These are phyloP conservation scores for Aspergillus japonicus DNA, from an alignment of 2,329 filamentous ascomycete species.

Conservation along the genomic window DNA sequence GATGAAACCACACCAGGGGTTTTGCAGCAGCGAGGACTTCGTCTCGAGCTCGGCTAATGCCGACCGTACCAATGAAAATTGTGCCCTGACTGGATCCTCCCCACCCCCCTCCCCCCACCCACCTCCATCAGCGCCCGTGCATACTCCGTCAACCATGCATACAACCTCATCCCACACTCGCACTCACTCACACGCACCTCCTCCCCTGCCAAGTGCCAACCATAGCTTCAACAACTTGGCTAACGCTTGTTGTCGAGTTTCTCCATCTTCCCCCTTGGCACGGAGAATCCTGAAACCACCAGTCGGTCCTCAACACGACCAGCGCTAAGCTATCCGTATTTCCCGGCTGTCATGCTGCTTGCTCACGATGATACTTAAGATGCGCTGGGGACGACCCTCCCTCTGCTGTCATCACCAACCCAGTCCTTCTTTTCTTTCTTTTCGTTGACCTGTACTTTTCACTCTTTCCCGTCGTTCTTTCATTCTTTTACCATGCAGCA, in stretches of 20 bases:
- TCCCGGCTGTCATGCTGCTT: neutral
- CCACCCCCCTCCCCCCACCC: too few relatives aligned
- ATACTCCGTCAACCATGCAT: neutral
- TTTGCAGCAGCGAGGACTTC: neutral
- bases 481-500: conserved; percentile 19
- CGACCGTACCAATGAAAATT: neutral
- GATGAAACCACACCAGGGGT: neutral
- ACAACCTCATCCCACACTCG: neutral
- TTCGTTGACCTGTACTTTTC: conserved; percentile 4
- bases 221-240: neutral
- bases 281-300: neutral
- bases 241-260: neutral
- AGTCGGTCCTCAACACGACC: neutral
- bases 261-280: neutral
- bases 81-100: neutral
- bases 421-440: neutral
- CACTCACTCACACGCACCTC: neutral
- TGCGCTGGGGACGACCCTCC: neutral
- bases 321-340: neutral
- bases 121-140: neutral
- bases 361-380: neutral
- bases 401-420: neutral
- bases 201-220: neutral
- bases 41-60: neutral
- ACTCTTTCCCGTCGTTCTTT: conserved; percentile 12